Evolutionary conservation across 2,329 filamentous ascomycete genomes (phyloP).

Genomic region (Penicillium hesseltinei): DNA sequence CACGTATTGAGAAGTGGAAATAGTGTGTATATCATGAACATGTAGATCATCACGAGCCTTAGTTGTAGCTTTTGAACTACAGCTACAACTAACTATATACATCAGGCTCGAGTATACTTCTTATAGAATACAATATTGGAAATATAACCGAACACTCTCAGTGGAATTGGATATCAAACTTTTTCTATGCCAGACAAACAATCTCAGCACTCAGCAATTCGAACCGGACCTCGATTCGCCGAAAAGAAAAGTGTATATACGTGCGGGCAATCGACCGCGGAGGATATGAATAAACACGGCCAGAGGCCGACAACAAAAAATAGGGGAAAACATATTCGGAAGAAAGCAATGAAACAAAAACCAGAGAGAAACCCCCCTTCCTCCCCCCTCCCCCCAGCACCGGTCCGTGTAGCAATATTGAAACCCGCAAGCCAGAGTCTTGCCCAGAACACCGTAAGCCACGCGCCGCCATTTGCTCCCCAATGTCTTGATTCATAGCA

Average conservation of each 20-base stretch:
- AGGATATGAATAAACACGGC: slow-evolving; percentile 20
- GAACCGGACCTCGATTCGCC: neutral
- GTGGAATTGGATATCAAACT: slow-evolving; percentile 6
- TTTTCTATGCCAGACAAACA: slow-evolving; percentile 1
- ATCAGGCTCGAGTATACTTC: neutral
- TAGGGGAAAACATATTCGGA: slow-evolving; percentile 3
- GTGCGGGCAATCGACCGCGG: slow-evolving; percentile 11
- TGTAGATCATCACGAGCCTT: neutral
- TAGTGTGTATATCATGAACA: neutral
- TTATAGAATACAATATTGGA: neutral
- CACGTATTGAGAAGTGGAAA: neutral
- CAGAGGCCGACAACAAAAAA: slow-evolving; percentile 9
- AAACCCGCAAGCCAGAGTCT: slow-evolving; percentile 15
- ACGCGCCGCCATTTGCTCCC: slow-evolving; percentile 21
- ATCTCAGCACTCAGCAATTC: neutral
- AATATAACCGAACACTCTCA: neutral
- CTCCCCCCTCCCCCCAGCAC: slow-evolving; percentile 14
- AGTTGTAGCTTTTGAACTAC: neutral
- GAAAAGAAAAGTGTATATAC: slow-evolving; percentile 17
- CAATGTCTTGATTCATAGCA: slow-evolving; percentile 21
- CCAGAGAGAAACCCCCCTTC: slow-evolving; percentile 13
- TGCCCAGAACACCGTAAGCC: slow-evolving; percentile 31
- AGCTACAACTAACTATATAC: neutral
- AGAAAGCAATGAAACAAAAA: slow-evolving; percentile 4
- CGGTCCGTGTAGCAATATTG: slow-evolving; percentile 31